Percentiles rank a stretch among this genome's conserved stretches.
These are phyloP conservation scores for Vitis labrusca DNA, from an alignment of 164 flowering plant genomes.

Conservation along the genomic window DNA sequence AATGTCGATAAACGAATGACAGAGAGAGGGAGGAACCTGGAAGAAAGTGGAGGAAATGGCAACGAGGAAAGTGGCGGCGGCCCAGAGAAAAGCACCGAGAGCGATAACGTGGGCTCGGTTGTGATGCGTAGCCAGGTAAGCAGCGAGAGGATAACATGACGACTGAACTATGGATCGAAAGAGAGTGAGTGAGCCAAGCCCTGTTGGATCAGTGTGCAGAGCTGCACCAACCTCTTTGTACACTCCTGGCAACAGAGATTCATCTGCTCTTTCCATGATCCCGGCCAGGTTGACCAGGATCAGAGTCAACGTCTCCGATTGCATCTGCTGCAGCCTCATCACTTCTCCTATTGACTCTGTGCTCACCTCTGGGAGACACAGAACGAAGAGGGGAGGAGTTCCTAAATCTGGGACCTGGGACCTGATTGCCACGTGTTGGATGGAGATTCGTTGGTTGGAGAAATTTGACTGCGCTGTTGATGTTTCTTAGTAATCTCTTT, in stretches of 20 bases:
- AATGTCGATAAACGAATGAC: not conserved
- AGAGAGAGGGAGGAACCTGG: slow-evolving; percentile 18
- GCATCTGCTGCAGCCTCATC: slow-evolving; percentile 11
- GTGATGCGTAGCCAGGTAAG: slow-evolving; percentile 25
- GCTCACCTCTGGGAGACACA: no score
- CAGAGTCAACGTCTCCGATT: slow-evolving; percentile 31
- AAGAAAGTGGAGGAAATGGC: slow-evolving; percentile 32
- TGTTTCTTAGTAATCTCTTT: no score
- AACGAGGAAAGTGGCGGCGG: slow-evolving; percentile 35
- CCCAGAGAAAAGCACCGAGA: slow-evolving; percentile 38
- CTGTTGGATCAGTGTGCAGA: slow-evolving; percentile 33
- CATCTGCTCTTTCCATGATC: slow-evolving; percentile 49
- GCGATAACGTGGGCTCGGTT: slow-evolving; percentile 38
- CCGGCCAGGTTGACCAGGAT: slow-evolving; percentile 39
- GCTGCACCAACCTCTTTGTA: slow-evolving; percentile 45
- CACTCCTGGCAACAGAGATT: slow-evolving; percentile 42
- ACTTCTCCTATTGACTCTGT: no score
- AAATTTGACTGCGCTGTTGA: no score
- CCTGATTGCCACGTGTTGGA: no score
- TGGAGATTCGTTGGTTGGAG: no score
- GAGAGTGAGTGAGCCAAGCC: slow-evolving; percentile 27
- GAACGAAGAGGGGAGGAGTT: no score
- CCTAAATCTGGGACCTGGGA: no score
- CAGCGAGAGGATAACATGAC: slow-evolving; percentile 37
- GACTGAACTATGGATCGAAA: slow-evolving; percentile 34